Evolutionary conservation across 148 eudicot genomes (phyloP).

Genomic region (Beta vulgaris): DNA sequence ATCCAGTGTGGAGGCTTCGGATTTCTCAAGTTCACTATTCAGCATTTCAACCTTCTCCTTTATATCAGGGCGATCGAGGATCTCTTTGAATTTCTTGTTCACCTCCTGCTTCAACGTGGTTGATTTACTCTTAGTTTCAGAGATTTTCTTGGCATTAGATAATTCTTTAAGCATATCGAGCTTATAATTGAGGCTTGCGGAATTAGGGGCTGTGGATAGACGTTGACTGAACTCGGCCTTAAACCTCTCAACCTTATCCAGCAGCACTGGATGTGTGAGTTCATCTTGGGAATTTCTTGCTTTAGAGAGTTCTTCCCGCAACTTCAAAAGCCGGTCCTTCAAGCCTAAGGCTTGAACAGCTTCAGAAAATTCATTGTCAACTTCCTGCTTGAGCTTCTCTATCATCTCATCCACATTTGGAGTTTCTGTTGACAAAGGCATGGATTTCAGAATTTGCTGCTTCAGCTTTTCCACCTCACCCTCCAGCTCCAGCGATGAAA

Average conservation of each 20-base stretch:
- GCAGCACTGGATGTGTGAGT: constrained; percentile 38
- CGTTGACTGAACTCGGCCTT: constrained; percentile 55
- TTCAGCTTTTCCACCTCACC: constrained; percentile 71
- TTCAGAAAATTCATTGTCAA: constrained; percentile 58
- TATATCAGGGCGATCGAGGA: constrained; percentile 46
- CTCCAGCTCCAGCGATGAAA: constrained; percentile 50
- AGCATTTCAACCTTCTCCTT: constrained; percentile 58
- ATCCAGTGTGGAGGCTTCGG: constrained; percentile 40
- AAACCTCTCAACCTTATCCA: constrained; percentile 55
- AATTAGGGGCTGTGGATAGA: constrained; percentile 64
- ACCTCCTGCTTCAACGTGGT: constrained; percentile 43
- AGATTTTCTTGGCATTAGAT: constrained; percentile 43
- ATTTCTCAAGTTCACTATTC: constrained; percentile 54
- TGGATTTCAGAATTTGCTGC: constrained; percentile 55
- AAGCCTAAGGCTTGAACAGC: constrained; percentile 71
- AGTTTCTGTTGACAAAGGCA: constrained; percentile 41
- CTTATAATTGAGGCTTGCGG: constrained; percentile 51
- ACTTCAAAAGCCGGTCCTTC: constrained; percentile 43
- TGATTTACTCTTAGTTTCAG: constrained; percentile 44
- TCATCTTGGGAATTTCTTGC: constrained; percentile 56
- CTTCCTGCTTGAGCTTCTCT: constrained; percentile 53
- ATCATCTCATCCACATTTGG: constrained; percentile 56
- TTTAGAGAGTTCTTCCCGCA: constrained; percentile 64
- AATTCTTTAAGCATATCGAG: constrained; percentile 70
- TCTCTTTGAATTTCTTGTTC: constrained; percentile 48